Percentiles rank a stretch among this genome's conserved stretches.
Evolutionary conservation across 1,139 yeast species (phyloP).

Genomic region (Geotrichum candidum): DNA sequence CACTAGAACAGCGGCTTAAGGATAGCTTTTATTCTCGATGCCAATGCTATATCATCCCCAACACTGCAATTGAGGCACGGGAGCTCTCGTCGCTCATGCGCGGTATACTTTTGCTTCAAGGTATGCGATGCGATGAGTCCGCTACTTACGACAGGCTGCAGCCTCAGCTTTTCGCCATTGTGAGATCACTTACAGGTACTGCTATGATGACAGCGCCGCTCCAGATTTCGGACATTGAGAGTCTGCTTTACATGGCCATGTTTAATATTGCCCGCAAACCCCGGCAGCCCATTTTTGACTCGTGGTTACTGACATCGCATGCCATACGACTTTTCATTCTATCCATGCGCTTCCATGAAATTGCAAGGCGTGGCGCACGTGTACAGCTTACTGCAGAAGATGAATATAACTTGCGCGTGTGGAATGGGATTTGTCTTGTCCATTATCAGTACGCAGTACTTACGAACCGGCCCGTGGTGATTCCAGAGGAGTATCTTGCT

Average conservation of each 20-base stretch:
- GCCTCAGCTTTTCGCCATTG: slow-evolving; percentile 40
- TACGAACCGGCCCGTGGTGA: slow-evolving; percentile 40
- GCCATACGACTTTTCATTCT: slow-evolving; percentile 45
- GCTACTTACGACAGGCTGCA: slow-evolving; percentile 44
- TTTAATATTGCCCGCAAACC: slow-evolving; percentile 49
- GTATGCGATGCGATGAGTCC: slow-evolving; percentile 40
- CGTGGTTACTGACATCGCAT: slow-evolving; percentile 45
- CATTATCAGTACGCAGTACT: slow-evolving; percentile 47
- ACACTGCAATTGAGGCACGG: background rate
- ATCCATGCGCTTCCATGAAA: slow-evolving; percentile 38
- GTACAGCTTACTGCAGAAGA: slow-evolving; percentile 35
- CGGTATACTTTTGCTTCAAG: slow-evolving; percentile 24
- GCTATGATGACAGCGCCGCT: slow-evolving; percentile 46
- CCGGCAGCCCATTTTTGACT: slow-evolving; percentile 44
- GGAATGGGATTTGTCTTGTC: slow-evolving; percentile 45
- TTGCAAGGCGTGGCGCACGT: slow-evolving; percentile 27
- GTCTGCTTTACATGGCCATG: slow-evolving; percentile 46
- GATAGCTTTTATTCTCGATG: slow-evolving; percentile 20
- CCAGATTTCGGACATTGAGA: slow-evolving; percentile 52
- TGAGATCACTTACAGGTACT: slow-evolving; percentile 42
- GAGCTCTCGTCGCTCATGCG: slow-evolving; percentile 19
- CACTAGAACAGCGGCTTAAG: slow-evolving; percentile 19
- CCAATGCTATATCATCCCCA: slow-evolving; percentile 16
- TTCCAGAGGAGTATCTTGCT: slow-evolving; percentile 35
- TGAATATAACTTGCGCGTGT: slow-evolving; percentile 45